Percentiles rank a stretch among this genome's conserved stretches.
phyloP scores from a whole-genome alignment of 768 basidiomycete species.

The Podaxis sp. region DNA sequence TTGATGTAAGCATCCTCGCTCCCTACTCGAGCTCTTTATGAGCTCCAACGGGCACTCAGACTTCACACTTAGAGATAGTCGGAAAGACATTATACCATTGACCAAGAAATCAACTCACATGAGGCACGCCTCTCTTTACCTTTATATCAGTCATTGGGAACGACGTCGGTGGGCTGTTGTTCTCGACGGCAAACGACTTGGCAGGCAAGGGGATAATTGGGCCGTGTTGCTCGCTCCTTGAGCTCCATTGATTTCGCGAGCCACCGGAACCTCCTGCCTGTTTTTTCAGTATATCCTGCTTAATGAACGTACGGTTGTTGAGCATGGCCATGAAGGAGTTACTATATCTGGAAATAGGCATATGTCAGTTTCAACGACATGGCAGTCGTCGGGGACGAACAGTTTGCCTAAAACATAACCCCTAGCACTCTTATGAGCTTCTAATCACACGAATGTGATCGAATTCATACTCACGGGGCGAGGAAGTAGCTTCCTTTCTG shows the following conservation, averaged over 20 bases:
- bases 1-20: too few relatives aligned
- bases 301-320: background rate
- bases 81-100: background rate
- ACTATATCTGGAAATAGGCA: background rate
- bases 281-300: background rate
- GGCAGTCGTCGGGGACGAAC: background rate
- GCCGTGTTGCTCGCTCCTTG: background rate
- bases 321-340: conserved; percentile 8
- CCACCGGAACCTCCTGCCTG: background rate
- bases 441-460: background rate
- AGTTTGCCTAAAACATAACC: conserved; percentile 4
- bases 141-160: background rate
- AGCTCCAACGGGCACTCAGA: background rate
- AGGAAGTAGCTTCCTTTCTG: conserved; percentile 6
- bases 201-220: background rate
- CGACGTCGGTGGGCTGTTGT: background rate
- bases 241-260: background rate
- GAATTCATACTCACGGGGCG: background rate
- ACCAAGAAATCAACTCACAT: background rate
- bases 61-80: background rate
- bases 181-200: background rate
- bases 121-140: background rate
- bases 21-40: background rate
- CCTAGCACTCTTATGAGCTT: background rate
- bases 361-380: background rate